Evolutionary conservation across 2,329 filamentous ascomycete species (phyloP).

Genomic region (Madurella mycetomatis): DNA sequence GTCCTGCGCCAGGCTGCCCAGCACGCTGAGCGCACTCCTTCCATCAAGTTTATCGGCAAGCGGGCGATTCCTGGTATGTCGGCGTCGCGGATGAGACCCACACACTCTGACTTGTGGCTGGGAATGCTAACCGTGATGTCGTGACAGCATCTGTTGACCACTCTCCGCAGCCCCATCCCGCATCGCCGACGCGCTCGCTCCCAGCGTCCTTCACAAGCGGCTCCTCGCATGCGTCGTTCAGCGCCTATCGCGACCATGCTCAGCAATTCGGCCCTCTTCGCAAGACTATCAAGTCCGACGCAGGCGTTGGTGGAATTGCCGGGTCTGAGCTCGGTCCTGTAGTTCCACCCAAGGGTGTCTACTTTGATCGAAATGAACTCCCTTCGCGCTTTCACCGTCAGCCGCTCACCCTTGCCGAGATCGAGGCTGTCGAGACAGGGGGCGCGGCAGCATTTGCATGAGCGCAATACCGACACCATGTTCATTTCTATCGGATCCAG

Average conservation of each 20-base stretch:
- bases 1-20: slow-evolving; percentile 55
- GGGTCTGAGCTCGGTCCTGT: slow-evolving; percentile 72
- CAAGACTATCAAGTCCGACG: slow-evolving; percentile 45
- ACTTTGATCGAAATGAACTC: slow-evolving; percentile 85
- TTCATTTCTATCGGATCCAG: neutral
- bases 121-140: slow-evolving; percentile 15
- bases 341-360: slow-evolving; percentile 65
- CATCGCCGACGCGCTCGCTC: slow-evolving; percentile 61
- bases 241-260: slow-evolving; percentile 70
- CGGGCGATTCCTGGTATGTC: slow-evolving; percentile 54
- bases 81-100: neutral
- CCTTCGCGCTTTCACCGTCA: slow-evolving; percentile 76
- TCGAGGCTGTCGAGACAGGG: slow-evolving; percentile 91
- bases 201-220: slow-evolving; percentile 47
- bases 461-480: slow-evolving; percentile 16
- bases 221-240: slow-evolving; percentile 59
- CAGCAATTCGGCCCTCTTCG: slow-evolving; percentile 73
- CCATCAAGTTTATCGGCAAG: slow-evolving; percentile 61
- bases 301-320: slow-evolving; percentile 55
- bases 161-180: slow-evolving; percentile 68
- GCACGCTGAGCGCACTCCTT: slow-evolving; percentile 55
- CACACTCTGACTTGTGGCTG: slow-evolving; percentile 12
- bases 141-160: slow-evolving; percentile 64
- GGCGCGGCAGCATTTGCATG: slow-evolving; percentile 61
- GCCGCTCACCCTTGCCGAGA: slow-evolving; percentile 74